phyloP scores from a whole-genome alignment of 2,329 filamentous ascomycete genomes.

The Helotiales sp. region DNA sequence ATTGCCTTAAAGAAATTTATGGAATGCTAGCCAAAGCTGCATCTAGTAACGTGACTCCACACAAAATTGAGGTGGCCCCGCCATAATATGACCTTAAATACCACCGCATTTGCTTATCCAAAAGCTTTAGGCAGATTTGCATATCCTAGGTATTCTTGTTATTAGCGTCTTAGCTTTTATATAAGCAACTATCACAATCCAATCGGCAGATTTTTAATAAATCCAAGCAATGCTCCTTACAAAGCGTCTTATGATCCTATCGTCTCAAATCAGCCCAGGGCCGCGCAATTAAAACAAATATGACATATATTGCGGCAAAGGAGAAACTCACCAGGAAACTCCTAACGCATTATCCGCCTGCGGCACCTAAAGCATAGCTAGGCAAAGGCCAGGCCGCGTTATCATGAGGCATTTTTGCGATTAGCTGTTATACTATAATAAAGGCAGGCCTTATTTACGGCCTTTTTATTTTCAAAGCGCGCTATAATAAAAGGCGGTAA shows the following conservation, averaged over 20 bases:
- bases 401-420: neutral
- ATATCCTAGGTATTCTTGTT: neutral
- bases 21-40: too few species aligned
- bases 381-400: neutral
- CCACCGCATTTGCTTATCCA: neutral
- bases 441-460: neutral
- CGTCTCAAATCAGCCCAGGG: neutral
- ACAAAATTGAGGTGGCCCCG: too few species aligned
- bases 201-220: neutral
- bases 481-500: constrained; percentile 19
- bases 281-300: neutral
- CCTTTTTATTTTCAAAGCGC: constrained; percentile 1
- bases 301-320: neutral
- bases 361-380: neutral
- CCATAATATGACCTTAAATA: too few species aligned
- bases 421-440: too few species aligned
- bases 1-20: too few species aligned
- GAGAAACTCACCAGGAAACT: neutral
- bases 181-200: neutral
- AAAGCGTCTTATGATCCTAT: neutral
- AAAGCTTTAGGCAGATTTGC: neutral
- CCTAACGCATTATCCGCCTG: neutral
- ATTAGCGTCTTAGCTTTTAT: neutral
- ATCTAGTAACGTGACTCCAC: too few species aligned
- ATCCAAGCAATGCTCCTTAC: neutral